Evolutionary conservation across 164 flowering plant species (phyloP), one percentile per base, ranked within the genome.

Genomic region (Nymphaea colorata): DNA sequence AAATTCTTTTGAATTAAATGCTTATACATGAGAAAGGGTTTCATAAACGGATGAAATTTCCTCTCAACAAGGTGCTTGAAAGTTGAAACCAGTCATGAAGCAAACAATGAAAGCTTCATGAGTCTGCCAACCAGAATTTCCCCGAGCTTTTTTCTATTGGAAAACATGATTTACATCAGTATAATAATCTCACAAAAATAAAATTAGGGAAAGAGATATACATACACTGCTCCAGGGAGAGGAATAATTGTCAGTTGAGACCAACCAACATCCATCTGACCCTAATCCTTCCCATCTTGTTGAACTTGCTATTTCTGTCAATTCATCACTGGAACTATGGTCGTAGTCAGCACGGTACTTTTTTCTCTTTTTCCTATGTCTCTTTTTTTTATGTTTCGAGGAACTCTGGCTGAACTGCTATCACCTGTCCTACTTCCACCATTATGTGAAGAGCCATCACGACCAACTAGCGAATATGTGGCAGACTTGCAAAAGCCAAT

Each of bases 161-260:
- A 5, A 45, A 45, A 45, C 7, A 5, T 45, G 0, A 45, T 45
- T 0, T 5, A 45, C 53, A 45, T 45, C 53, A 45, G 53, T 10
- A 5, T 45, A 10, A 5, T 5, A 45, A 5, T 5, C 53, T 45
- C 10, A 45, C 5, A 45, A 45, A 5, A 5, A 45, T 45, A 45
- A 10, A 5, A 45, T 5, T 45, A 45, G 53, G 36, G 36, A 25
- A 45, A 61, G 14, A 42, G 42, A 41, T 18, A 61, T 66, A 67
- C 93, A 71, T 82, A 93, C 98, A 73, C 61, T 84, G 77, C 73
- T 84, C 97, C 99, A 90, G 55, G 85, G 62, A 61, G 84, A 75
- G 64, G 89, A 79, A 75, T 81, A 91, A 53, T 68, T 82, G 77
- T 94, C 99, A 17, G 85, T 88, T 15, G 92, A 88, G 43, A 94